A percentile compares a stretch with the other conserved stretches of the same genome.
These are phyloP conservation scores for Dipodascus albidus DNA, from an alignment of 805 yeast species.

Conservation along the genomic window DNA sequence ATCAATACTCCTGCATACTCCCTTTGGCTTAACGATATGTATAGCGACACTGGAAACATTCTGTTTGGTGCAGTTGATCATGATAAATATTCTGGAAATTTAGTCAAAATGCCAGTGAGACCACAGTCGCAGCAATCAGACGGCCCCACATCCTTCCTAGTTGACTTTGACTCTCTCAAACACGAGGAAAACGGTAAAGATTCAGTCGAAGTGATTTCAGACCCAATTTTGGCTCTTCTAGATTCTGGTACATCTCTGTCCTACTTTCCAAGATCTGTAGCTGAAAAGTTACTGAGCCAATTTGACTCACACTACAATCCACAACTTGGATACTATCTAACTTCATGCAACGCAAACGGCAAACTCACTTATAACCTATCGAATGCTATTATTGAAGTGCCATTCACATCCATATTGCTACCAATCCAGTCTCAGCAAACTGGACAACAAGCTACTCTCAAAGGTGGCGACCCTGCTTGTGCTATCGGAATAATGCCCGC, in stretches of 20 bases:
- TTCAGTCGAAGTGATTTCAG: not conserved
- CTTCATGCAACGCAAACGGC: not conserved
- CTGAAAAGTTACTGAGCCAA: not conserved
- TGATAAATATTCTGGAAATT: constrained; percentile 41
- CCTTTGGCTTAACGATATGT: constrained; percentile 34
- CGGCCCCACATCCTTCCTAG: constrained; percentile 6
- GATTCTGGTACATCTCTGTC: constrained; percentile 15
- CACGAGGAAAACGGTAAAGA: not conserved
- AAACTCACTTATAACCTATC: not conserved
- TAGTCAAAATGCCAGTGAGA: constrained; percentile 12
- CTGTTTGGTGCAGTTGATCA: constrained; percentile 65
- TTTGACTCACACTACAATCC: not conserved
- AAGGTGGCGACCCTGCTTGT: constrained; percentile 1
- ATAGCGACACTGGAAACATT: constrained; percentile 33
- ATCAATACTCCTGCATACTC: constrained; percentile 35
- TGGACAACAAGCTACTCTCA: not conserved
- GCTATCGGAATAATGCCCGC: constrained; percentile 1
- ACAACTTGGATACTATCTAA: not conserved
- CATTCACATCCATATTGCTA: not conserved
- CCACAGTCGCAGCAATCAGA: not conserved
- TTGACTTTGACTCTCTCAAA: not conserved
- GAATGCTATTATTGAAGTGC: not conserved
- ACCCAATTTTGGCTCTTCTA: constrained; percentile 6
- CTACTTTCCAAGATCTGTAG: constrained; percentile 7
- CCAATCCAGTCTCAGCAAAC: not conserved